Base-by-base conservation (phyloP, 495 filamentous ascomycete genomes). In the Aspergillus sclerotioniger region DNA sequence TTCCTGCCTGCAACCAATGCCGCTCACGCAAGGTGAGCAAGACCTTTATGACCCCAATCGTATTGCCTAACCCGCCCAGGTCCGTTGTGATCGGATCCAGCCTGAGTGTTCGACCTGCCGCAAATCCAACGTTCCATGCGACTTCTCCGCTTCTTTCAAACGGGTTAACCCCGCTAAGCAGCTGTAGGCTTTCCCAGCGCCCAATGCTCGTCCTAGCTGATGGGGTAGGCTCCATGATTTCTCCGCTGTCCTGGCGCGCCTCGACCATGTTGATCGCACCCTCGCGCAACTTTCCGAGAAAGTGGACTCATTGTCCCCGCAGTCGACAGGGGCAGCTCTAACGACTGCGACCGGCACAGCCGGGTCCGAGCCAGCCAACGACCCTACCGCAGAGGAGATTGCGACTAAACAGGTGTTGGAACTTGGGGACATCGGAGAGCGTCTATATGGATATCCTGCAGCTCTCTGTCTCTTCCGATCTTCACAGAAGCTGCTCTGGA, bases 21-120 rank as follows among this genome's bases (percentile, higher is more conserved):
- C 39, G 41, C 12, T 12, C 52, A 1, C 52, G 52, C 19, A 46
- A 46, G 17, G 52, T 54, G 31, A 17, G 25, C 19, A 25, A 25
- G 5, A 25, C 2, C 33, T 25, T 3, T 25, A 25, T 25, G 5
- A 5, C 25, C 25, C 2, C 2, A 25, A 2, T 5, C 33, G 7
- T 35, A 10, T 3, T 8, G 7, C 13, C 33, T 35, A 35, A 35
- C 33, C 1, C 33, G 9, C 2, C 13, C 33, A 35, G 33, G 33
- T 35, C 33, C 33, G 33, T 13, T 54, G 52, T 19, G 52, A 54
- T 28, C 52, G 52, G 3, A 16, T 45, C n/a, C 52, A 54, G 20
- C 51, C 51, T 8, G 51, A 53, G 10, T 53, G 51, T 21, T 54
- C 52, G 7, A 54, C 43, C 52, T 45, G 52, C 17, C 51, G 33